A percentile compares a stretch with the other conserved stretches of the same genome.
Conservation (phyloP, 768 basidiomycete species). For the Mycena polygramma region DNA sequence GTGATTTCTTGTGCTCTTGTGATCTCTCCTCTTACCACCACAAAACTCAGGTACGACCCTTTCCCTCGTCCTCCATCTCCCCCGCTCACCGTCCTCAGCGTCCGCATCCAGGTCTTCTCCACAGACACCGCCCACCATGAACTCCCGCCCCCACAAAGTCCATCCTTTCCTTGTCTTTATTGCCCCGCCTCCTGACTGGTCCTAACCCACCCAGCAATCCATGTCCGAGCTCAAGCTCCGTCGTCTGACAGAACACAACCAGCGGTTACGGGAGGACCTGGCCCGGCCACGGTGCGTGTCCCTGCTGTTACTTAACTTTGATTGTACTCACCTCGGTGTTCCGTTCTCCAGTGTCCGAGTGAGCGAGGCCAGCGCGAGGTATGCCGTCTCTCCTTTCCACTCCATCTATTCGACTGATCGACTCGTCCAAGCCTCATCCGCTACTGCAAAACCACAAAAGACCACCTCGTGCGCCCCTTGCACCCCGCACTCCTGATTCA, state of each 20-base stretch:
- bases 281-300: constrained; percentile 74
- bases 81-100: constrained; percentile 34
- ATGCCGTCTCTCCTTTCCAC: constrained; percentile 43
- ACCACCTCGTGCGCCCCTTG: too few species aligned
- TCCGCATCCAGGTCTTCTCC: constrained; percentile 33
- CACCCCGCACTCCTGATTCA: too few species aligned
- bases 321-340: not conserved
- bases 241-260: constrained; percentile 93
- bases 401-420: not conserved
- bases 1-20: not conserved
- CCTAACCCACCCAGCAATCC: constrained; percentile 69
- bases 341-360: constrained; percentile 67
- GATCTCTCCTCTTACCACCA: constrained; percentile 23
- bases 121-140: constrained; percentile 61
- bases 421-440: constrained; percentile 78
- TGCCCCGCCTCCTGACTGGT: constrained; percentile 17
- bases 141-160: constrained; percentile 80
- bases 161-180: constrained; percentile 31
- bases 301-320: not conserved
- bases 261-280: constrained; percentile 90
- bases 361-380: constrained; percentile 93
- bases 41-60: constrained; percentile 36
- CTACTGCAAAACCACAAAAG: constrained; percentile 94
- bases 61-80: constrained; percentile 38
- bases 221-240: constrained; percentile 99